Percentiles rank a stretch among this genome's conserved stretches.
Evolutionary conservation across 2,329 filamentous ascomycete genomes (phyloP).

Genomic region (Phialophora macrospora): DNA sequence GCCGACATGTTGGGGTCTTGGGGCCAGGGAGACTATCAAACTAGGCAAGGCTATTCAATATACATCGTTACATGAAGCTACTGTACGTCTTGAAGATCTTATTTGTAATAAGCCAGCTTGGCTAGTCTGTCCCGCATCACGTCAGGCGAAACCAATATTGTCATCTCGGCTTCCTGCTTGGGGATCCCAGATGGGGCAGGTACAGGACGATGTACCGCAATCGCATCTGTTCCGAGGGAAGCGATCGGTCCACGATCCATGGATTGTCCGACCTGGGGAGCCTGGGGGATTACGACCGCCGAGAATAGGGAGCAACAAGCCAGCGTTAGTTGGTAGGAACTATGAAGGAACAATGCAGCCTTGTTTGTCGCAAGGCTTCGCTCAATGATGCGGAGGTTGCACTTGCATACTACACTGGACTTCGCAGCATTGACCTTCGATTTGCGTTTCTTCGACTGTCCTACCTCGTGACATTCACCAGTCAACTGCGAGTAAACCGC

Average conservation of each 20-base stretch:
- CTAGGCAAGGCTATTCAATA: conserved; percentile 1
- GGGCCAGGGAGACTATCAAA: conserved; percentile 1
- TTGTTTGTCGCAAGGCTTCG: background rate
- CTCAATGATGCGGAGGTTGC: background rate
- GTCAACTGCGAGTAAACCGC: background rate
- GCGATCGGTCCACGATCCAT: background rate
- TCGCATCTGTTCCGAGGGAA: background rate
- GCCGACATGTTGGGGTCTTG: conserved; percentile 20
- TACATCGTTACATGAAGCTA: background rate
- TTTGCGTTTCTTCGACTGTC: background rate
- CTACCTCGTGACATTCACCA: background rate
- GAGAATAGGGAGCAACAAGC: background rate
- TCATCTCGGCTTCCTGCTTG: no score
- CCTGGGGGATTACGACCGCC: background rate
- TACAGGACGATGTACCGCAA: background rate
- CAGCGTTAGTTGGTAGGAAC: background rate
- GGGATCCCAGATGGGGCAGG: background rate
- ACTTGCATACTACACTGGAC: background rate
- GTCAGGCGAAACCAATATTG: background rate
- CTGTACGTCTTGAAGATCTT: background rate
- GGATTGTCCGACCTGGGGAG: no score
- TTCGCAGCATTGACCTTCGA: background rate
- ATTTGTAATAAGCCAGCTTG: background rate
- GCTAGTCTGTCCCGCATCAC: background rate
- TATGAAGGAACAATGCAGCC: background rate